phyloP scores from a whole-genome alignment of 306 rosid genomes.

The Rosa multiflora region DNA sequence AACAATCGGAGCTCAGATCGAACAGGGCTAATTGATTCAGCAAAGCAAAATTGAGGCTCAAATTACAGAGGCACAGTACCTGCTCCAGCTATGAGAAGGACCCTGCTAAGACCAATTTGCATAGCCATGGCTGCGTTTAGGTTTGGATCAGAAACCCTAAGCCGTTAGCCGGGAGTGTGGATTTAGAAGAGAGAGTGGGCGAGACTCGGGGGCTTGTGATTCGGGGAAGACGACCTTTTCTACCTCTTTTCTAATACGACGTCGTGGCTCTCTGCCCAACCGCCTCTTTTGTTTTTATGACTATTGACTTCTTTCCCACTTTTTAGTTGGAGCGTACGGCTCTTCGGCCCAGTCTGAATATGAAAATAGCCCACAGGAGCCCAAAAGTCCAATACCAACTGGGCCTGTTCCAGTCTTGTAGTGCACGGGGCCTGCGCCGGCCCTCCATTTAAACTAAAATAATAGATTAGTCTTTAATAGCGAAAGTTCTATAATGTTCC shows the following conservation, averaged over 20 bases:
- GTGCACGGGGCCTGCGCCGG: too few relatives aligned
- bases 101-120: conserved; percentile 60
- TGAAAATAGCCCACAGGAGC: background rate
- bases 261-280: background rate
- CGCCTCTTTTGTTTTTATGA: background rate
- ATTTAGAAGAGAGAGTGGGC: background rate
- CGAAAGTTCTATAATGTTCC: too few relatives aligned
- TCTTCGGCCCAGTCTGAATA: background rate
- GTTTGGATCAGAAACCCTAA: conserved; percentile 23
- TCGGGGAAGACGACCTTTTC: conserved; percentile 14
- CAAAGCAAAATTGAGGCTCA: background rate
- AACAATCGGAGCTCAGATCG: conserved; percentile 22
- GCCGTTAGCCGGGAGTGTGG: background rate
- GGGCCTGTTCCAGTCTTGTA: too few relatives aligned
- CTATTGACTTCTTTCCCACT: background rate
- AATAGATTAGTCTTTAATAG: too few relatives aligned
- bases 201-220: background rate
- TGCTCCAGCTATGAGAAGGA: conserved; percentile 69
- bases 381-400: background rate
- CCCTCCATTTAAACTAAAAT: too few relatives aligned
- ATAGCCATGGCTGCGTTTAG: conserved; percentile 58
- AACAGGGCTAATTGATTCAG: background rate
- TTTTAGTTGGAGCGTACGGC: background rate
- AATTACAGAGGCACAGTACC: conserved; percentile 29
- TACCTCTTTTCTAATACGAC: conserved; percentile 2